Evolutionary conservation across 768 basidiomycete genomes (phyloP).

Genomic region (Galerina marginata): DNA sequence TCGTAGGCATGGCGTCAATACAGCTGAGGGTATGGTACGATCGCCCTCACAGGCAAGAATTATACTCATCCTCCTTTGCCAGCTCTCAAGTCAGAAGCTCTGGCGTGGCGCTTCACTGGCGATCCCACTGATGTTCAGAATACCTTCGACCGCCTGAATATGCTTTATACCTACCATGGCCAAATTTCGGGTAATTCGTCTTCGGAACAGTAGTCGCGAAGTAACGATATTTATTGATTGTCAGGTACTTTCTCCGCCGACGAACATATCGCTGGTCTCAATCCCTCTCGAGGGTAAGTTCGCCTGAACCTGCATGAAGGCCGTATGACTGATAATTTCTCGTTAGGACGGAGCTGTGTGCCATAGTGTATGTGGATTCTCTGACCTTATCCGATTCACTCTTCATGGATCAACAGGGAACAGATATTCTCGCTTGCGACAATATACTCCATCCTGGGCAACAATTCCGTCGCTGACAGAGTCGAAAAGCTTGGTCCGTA

Average conservation of each 20-base stretch:
- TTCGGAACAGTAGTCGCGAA: neutral
- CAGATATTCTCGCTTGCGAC: constrained; percentile 49
- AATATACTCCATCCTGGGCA: constrained; percentile 46
- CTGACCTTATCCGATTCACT: neutral
- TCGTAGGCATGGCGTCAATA: constrained; percentile 47
- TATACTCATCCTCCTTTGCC: neutral
- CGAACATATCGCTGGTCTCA: constrained; percentile 46
- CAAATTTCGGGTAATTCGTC: constrained; percentile 30
- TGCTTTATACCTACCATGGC: constrained; percentile 46
- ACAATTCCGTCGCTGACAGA: constrained; percentile 47
- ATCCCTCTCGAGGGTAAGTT: constrained; percentile 46
- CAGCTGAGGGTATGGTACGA: constrained; percentile 34
- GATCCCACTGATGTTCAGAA: constrained; percentile 43
- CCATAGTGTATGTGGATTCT: constrained; percentile 39
- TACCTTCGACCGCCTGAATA: constrained; percentile 43
- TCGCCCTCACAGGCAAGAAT: neutral
- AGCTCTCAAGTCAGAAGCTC: constrained; percentile 49
- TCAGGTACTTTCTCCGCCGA: constrained; percentile 48
- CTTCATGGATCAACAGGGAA: constrained; percentile 32
- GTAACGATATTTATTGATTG: too few relatives aligned
- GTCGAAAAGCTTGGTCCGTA: constrained; percentile 42
- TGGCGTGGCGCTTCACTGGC: constrained; percentile 46
- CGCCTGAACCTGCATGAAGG: neutral
- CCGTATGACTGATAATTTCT: neutral
- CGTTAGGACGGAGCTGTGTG: constrained; percentile 42